Evolutionary conservation across 2,329 filamentous ascomycete genomes (phyloP).

Genomic region (Ascochyta fabae): DNA sequence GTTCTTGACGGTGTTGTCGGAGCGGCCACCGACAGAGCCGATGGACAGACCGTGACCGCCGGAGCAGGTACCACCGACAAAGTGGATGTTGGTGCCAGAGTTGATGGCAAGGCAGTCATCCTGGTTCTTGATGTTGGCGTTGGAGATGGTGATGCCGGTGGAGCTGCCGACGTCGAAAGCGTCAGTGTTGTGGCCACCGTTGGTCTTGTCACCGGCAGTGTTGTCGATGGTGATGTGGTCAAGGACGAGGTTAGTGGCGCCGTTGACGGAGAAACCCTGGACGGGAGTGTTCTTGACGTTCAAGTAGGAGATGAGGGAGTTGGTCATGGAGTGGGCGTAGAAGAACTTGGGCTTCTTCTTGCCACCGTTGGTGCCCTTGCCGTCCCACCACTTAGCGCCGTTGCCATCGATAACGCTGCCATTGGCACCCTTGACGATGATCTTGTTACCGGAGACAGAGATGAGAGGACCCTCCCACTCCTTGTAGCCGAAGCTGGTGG

Average conservation of each 20-base stretch:
- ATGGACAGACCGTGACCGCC: constrained; percentile 66
- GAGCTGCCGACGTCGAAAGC: constrained; percentile 63
- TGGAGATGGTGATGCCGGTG: constrained; percentile 57
- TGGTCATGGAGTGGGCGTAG: constrained; percentile 59
- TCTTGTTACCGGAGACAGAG: constrained; percentile 63
- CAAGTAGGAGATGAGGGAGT: constrained; percentile 58
- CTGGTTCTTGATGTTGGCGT: constrained; percentile 63
- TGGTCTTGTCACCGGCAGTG: constrained; percentile 57
- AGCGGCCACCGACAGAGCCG: constrained; percentile 64
- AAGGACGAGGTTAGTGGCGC: constrained; percentile 54
- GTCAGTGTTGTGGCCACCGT: constrained; percentile 60
- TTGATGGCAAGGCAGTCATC: constrained; percentile 67
- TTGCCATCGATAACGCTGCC: constrained; percentile 65
- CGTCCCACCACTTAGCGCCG: constrained; percentile 60
- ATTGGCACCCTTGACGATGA: constrained; percentile 64
- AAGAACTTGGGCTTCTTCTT: constrained; percentile 61
- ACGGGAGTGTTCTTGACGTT: constrained; percentile 63
- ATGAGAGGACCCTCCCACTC: constrained; percentile 71
- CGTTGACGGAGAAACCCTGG: constrained; percentile 59
- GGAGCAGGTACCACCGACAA: constrained; percentile 53
- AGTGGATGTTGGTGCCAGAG: constrained; percentile 56
- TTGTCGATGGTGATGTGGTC: constrained; percentile 64
- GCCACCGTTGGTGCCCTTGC: constrained; percentile 56
- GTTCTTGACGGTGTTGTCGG: constrained; percentile 61
- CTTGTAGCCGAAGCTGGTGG: constrained; percentile 70